These are phyloP conservation scores for Tolypocladium sp. DNA, from an alignment of 2,329 filamentous ascomycete genomes.

Conservation along the genomic window DNA sequence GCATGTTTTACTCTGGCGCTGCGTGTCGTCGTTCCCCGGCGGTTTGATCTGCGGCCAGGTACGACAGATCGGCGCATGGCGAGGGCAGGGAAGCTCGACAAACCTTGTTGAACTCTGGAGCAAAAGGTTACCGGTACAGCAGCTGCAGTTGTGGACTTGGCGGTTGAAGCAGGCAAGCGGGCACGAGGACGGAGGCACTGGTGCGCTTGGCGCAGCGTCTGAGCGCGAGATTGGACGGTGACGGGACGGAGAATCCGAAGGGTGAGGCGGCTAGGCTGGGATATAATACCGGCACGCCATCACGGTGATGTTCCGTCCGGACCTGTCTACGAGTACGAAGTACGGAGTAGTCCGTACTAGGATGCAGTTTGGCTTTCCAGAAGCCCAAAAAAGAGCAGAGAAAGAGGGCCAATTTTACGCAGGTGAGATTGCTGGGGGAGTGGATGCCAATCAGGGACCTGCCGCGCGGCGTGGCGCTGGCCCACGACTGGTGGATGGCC, in stretches of 20 bases:
- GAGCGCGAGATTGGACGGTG: neutral
- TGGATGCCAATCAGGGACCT: neutral
- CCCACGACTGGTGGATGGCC: neutral
- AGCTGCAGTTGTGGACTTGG: too few relatives aligned
- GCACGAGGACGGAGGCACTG: neutral
- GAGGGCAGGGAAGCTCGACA: neutral
- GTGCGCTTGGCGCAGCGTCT: neutral
- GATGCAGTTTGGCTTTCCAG: too few relatives aligned
- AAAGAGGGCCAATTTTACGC: neutral
- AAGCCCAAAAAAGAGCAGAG: too few relatives aligned
- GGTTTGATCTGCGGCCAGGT: neutral
- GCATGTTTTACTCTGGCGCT: neutral
- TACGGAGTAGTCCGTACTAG: too few relatives aligned
- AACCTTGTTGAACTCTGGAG: neutral
- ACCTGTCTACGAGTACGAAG: too few relatives aligned
- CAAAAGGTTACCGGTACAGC: too few relatives aligned
- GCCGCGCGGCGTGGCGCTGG: neutral
- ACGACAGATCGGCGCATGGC: neutral
- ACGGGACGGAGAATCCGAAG: neutral
- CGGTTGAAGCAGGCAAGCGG: too few relatives aligned
- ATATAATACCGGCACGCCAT: too few relatives aligned
- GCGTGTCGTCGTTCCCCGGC: neutral
- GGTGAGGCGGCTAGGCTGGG: neutral
- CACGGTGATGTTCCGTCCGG: neutral
- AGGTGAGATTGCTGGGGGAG: neutral